These are phyloP conservation scores for Crithidia expoeki DNA, from an alignment of 208 protist genomes.

Conservation along the genomic window DNA sequence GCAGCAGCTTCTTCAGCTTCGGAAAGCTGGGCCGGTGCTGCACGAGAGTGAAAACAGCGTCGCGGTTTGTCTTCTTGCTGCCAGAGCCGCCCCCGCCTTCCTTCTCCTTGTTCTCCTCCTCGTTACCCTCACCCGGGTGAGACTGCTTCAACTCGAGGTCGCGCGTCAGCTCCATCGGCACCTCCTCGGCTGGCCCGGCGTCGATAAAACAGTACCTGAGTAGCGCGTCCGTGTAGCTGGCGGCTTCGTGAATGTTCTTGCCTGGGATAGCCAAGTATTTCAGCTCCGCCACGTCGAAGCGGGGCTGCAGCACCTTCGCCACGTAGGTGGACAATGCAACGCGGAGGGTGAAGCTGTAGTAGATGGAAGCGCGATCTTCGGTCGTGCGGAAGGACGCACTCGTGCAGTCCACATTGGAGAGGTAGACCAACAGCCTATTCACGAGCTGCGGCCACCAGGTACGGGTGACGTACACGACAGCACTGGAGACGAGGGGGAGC, in stretches of 20 bases:
- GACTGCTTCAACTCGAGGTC: slow-evolving; percentile 35
- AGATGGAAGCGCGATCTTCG: slow-evolving; percentile 17
- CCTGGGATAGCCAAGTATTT: slow-evolving; percentile 57
- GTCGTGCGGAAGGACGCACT: slow-evolving; percentile 20
- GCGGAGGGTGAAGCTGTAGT: slow-evolving; percentile 48
- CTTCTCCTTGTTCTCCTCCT: slow-evolving; percentile 1
- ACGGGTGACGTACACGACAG: slow-evolving; percentile 52
- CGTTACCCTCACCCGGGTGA: slow-evolving; percentile 6
- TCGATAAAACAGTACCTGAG: slow-evolving; percentile 41
- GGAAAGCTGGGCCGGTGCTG: slow-evolving; percentile 29
- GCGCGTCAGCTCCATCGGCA: slow-evolving; percentile 26
- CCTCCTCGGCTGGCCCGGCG: slow-evolving; percentile 38
- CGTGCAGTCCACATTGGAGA: slow-evolving; percentile 26
- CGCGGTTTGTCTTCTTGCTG: not conserved
- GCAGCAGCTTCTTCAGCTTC: slow-evolving; percentile 1
- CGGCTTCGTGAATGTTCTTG: slow-evolving; percentile 50
- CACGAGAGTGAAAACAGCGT: slow-evolving; percentile 23
- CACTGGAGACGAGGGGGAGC: slow-evolving; percentile 69
- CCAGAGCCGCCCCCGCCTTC: not conserved
- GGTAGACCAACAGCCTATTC: slow-evolving; percentile 20
- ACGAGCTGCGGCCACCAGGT: slow-evolving; percentile 53
- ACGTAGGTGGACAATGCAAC: slow-evolving; percentile 49
- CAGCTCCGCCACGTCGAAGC: slow-evolving; percentile 37
- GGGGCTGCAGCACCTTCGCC: slow-evolving; percentile 28
- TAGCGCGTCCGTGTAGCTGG: slow-evolving; percentile 49